phyloP scores from a whole-genome alignment of 257 asterid species.

The Lycium barbarum region DNA sequence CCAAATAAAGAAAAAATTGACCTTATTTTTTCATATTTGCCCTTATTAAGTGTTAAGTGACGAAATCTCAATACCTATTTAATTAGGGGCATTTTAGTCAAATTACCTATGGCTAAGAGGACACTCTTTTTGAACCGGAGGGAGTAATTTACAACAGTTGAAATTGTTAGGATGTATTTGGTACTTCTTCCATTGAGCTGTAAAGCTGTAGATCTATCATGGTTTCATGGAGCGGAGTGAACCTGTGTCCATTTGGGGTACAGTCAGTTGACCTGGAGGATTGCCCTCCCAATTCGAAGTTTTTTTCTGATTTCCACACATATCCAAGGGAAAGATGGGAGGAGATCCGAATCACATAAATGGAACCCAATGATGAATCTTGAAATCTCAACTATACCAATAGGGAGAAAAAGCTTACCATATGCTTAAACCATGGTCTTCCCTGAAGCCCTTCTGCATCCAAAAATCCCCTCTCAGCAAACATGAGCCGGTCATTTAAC shows the following conservation, averaged over 20 bases:
- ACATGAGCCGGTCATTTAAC: conserved; percentile 78
- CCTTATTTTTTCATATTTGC: too few relatives aligned
- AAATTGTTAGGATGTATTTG: not conserved
- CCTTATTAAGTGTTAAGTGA: too few relatives aligned
- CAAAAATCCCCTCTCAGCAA: conserved; percentile 88
- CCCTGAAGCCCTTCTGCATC: conserved; percentile 76
- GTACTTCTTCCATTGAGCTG: not conserved
- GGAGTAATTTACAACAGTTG: not conserved
- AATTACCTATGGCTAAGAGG: too few relatives aligned
- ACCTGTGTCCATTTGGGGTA: not conserved
- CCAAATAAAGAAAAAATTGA: too few relatives aligned
- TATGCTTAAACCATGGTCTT: conserved; percentile 87
- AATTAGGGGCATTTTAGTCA: too few relatives aligned
- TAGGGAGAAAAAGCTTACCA: conserved; percentile 54
- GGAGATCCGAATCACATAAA: not conserved
- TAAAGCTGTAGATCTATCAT: not conserved
- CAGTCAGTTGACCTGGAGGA: not conserved
- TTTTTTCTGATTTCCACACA: not conserved
- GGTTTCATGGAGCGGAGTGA: not conserved
- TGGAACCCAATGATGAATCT: not conserved
- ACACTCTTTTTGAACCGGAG: too few relatives aligned
- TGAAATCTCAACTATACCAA: not conserved
- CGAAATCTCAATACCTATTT: too few relatives aligned
- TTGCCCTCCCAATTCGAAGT: not conserved
- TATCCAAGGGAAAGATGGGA: conserved; percentile 3